These are phyloP conservation scores for Xerocomus nothofagi DNA, from an alignment of 1,284 basidiomycete genomes.

Conservation along the genomic window DNA sequence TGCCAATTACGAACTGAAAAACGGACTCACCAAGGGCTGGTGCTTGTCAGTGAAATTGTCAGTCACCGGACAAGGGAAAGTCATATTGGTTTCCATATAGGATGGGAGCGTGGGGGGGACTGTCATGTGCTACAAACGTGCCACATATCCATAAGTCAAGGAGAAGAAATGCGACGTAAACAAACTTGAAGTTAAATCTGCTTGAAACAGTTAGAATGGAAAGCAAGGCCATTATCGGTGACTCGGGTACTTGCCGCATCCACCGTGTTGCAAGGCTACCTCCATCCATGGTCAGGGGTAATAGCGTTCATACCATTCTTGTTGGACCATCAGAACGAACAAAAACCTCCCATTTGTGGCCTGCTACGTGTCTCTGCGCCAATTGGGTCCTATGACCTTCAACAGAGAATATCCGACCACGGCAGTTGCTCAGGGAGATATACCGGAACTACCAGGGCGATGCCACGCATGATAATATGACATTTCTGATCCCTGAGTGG, in stretches of 20 bases:
- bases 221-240: not conserved
- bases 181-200: not conserved
- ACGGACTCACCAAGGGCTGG: not conserved
- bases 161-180: too few relatives aligned
- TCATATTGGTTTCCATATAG: not conserved
- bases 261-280: not conserved
- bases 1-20: not conserved
- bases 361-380: not conserved
- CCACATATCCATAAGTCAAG: too few relatives aligned
- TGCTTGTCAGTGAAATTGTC: not conserved
- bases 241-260: not conserved
- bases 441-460: too few relatives aligned
- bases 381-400: not conserved
- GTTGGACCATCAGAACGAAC: constrained; percentile 1
- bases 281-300: not conserved
- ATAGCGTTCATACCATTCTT: not conserved
- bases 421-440: too few relatives aligned
- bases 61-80: not conserved
- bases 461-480: not conserved
- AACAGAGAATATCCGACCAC: too few relatives aligned
- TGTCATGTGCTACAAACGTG: not conserved
- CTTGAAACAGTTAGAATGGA: not conserved
- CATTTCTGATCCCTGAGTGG: not conserved
- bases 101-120: not conserved
- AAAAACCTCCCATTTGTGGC: not conserved